Base-by-base conservation (phyloP, 140 eudicot species). In the Oenanthe javanica region DNA sequence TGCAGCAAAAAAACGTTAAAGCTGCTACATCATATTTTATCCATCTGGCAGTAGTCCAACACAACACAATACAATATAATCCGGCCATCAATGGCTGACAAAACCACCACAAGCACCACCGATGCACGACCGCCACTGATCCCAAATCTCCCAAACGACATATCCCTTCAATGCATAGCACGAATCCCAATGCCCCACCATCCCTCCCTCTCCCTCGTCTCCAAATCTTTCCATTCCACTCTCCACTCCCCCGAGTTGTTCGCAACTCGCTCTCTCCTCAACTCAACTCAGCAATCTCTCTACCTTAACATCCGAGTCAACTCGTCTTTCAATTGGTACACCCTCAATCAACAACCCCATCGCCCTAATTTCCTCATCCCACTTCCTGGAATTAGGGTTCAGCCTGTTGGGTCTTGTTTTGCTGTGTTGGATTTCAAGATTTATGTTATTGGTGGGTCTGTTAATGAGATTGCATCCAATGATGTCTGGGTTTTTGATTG, bases 101-200 rank as follows among this genome's bases (percentile, higher is more conserved):
- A 64, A 66, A 67, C 76, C n/a, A n/a, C n/a, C 64, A 21, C 54
- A 66, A 67, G 73, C 72, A 4, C 79, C 38, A 14, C 38, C 6
- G 86, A 81, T 55, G 75, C 83, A 76, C 85, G 79, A 6, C 27
- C 36, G 25, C 76, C n/a, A 0, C 88, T 94, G 15, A 82, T 94
- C 81, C 98, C 96, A 13, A 38, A 80, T 80, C 91, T 92, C 54
- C 96, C 97, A 13, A 86, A 94, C 69, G 97, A 94, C 89, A 79
- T 92, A 15, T 84, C 97, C 21, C 77, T 90, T 9, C 97, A 90
- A 66, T 89, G 93, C 91, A 77, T 94, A 16, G 98, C 98, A 31
- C 82, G 97, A 64, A 81, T 94, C 70, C 94, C 98, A 4, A 88
- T 86, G 1, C 80, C 83, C 45, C 85, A 83, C 81, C 90, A 92